phyloP scores from a whole-genome alignment of 129 eudicot genomes.

The Kitagawia praeruptora region DNA sequence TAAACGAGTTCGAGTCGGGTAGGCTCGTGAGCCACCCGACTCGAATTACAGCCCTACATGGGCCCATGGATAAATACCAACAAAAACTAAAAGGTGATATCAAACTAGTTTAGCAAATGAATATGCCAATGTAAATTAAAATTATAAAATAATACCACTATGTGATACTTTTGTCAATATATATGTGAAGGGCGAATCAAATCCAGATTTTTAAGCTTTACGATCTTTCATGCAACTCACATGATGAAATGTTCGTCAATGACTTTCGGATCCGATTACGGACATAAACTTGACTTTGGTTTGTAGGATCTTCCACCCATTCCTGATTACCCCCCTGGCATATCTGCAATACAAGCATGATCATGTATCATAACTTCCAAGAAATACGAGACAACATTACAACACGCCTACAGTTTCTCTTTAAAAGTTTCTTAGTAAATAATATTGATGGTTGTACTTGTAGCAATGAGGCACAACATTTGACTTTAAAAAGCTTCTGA shows the following conservation, averaged over 20 bases:
- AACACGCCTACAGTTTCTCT: background rate
- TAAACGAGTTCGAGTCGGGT: too few species aligned
- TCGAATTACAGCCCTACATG: too few species aligned
- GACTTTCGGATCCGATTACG: constrained; percentile 82
- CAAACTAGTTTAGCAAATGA: background rate
- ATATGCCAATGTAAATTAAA: background rate
- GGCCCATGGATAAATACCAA: background rate
- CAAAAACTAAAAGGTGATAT: background rate
- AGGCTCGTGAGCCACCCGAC: too few species aligned
- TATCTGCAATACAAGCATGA: constrained; percentile 37
- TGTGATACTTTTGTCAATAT: background rate
- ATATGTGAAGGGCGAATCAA: background rate
- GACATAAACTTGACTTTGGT: constrained; percentile 54
- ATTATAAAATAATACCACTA: too few species aligned
- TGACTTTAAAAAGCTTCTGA: background rate
- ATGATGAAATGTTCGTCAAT: constrained; percentile 30
- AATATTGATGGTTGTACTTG: background rate
- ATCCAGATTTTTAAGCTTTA: background rate
- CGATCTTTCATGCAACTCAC: constrained; percentile 32
- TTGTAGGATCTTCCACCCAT: constrained; percentile 99
- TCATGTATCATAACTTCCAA: background rate
- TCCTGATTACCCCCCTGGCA: constrained; percentile 51
- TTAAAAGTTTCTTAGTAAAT: background rate
- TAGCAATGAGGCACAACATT: background rate
- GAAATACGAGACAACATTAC: too few species aligned